These are phyloP conservation scores for Boletus rex-veris DNA, from an alignment of 768 basidiomycete species.

Conservation along the genomic window DNA sequence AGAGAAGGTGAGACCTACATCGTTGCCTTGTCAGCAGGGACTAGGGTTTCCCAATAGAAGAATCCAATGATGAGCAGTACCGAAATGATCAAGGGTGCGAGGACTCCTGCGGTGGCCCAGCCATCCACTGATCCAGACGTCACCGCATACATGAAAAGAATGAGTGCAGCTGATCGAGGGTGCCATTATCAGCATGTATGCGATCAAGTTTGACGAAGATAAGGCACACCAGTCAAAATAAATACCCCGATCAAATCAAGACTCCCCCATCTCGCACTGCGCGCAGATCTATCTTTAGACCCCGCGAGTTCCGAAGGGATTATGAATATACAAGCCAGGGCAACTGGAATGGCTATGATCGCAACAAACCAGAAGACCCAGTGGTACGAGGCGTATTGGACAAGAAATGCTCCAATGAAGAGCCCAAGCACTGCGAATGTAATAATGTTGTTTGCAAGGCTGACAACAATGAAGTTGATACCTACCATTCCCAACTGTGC, in stretches of 20 bases:
- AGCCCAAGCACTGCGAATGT: conserved; percentile 36
- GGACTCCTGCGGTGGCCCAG: conserved; percentile 45
- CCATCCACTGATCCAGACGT: conserved; percentile 48
- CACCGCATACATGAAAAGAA: conserved; percentile 42
- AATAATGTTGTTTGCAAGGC: not conserved
- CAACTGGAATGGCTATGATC: conserved; percentile 35
- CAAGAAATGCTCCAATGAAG: conserved; percentile 42
- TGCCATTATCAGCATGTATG: not conserved
- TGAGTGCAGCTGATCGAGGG: conserved; percentile 28
- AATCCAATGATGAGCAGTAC: conserved; percentile 39
- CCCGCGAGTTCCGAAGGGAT: conserved; percentile 29
- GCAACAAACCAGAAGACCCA: conserved; percentile 53
- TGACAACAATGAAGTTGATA: not conserved
- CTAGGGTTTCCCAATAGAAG: conserved; percentile 47
- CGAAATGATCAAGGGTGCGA: conserved; percentile 46
- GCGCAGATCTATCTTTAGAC: not conserved
- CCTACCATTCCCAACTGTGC: conserved; percentile 43
- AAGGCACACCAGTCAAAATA: conserved; percentile 34
- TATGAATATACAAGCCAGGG: conserved; percentile 30
- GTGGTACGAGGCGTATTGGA: conserved; percentile 38
- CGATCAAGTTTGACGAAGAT: not conserved
- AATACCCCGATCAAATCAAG: conserved; percentile 40
- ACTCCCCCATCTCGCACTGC: conserved; percentile 22
- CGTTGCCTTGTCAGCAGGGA: conserved; percentile 40
- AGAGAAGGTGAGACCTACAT: conserved; percentile 29